Evolutionary conservation across 129 eudicot genomes (phyloP).

Genomic region (Pulicaria dysenterica): DNA sequence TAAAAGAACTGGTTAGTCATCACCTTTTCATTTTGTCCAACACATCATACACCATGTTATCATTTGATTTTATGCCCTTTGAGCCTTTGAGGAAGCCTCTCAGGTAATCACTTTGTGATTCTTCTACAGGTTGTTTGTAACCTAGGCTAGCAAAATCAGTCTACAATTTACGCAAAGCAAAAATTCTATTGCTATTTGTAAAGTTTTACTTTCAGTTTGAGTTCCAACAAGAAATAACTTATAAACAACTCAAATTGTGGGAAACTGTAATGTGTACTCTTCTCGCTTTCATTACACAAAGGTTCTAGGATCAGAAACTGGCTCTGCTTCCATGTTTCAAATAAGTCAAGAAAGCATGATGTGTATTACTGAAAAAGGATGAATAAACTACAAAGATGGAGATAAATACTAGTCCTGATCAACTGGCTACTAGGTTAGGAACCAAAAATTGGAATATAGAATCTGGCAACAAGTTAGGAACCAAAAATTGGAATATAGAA

Average conservation of each 20-base stretch:
- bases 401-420: background rate
- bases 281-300: background rate
- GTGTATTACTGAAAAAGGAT: background rate
- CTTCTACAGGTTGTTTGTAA: background rate
- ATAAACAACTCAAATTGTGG: background rate
- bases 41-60: background rate
- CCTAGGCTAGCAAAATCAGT: background rate
- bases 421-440: background rate
- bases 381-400: background rate
- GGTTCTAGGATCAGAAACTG: background rate
- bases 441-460: background rate
- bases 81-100: background rate
- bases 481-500: background rate
- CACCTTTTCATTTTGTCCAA: background rate
- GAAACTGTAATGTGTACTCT: background rate
- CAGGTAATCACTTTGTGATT: conserved; percentile 9
- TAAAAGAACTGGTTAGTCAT: conserved; percentile 72
- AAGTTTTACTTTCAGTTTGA: background rate
- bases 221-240: conserved; percentile 6
- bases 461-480: background rate
- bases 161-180: background rate
- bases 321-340: conserved; percentile 3
- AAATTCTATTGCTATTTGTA: background rate
- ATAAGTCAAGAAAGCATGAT: background rate
- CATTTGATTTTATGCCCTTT: conserved; percentile 1